Evolutionary conservation across 108 stramenopile species (phyloP).

Genomic region (Schizochytrium sp.): DNA sequence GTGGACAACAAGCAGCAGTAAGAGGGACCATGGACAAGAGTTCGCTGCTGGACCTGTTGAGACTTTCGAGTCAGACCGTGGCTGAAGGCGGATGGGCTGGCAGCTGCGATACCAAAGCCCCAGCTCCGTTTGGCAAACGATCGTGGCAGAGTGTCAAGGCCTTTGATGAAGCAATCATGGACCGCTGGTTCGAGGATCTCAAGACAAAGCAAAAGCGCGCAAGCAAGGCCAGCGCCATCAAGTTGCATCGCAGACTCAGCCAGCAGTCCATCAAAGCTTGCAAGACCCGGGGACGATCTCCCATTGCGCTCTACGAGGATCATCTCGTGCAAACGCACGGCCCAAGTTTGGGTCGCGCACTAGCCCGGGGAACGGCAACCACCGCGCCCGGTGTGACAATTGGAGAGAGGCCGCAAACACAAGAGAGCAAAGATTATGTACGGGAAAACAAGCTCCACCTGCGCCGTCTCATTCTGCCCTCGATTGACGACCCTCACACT

Average conservation of each 20-base stretch:
- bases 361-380: neutral
- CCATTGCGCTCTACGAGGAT: neutral
- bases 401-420: neutral
- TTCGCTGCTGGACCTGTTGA: neutral
- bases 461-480: neutral
- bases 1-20: too few species aligned
- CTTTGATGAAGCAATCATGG: neutral
- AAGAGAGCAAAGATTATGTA: neutral
- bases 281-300: neutral
- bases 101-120: neutral
- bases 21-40: neutral
- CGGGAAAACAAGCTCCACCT: neutral
- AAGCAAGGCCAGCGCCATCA: neutral
- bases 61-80: neutral
- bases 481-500: neutral
- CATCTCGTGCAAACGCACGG: neutral
- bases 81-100: neutral
- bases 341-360: neutral
- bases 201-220: neutral
- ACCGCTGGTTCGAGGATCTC: neutral
- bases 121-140: neutral
- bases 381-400: neutral
- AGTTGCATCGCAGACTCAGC: neutral
- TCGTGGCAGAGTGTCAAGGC: neutral
- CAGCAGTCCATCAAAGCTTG: neutral